Evolutionary conservation across 2,329 filamentous ascomycete genomes (phyloP).

Genomic region (Pseudonectria foliicola): DNA sequence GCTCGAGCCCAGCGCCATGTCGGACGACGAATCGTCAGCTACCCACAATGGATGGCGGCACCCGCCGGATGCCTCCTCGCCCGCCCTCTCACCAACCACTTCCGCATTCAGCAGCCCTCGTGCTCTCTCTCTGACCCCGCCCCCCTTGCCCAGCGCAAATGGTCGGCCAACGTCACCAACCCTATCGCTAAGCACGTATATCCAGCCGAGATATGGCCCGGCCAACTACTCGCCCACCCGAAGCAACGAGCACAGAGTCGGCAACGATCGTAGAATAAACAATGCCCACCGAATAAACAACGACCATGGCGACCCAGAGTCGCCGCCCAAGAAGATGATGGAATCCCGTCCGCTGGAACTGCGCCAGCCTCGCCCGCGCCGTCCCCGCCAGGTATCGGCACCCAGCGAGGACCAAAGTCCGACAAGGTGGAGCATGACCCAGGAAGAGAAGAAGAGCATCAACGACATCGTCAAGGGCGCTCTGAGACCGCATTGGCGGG

Average conservation of each 20-base stretch:
- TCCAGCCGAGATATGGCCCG: conserved; percentile 67
- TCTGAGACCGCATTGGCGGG: conserved; percentile 75
- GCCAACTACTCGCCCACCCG: conserved; percentile 63
- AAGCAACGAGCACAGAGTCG: conserved; percentile 17
- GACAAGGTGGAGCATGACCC: conserved; percentile 57
- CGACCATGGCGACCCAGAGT: conserved; percentile 16
- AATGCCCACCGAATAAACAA: conserved; percentile 24
- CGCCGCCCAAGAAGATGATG: conserved; percentile 10
- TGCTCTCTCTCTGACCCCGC: conserved; percentile 61
- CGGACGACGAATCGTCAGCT: conserved; percentile 45
- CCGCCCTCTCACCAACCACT: conserved; percentile 56
- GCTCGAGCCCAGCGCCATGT: conserved; percentile 60
- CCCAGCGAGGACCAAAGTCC: conserved; percentile 63
- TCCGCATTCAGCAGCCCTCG: conserved; percentile 62
- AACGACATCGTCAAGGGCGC: conserved; percentile 81
- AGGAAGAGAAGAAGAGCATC: conserved; percentile 80
- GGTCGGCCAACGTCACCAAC: conserved; percentile 57
- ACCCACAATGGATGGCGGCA: conserved; percentile 23
- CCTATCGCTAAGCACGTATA: conserved; percentile 60
- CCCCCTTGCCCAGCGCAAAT: conserved; percentile 49
- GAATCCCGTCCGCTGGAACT: conserved; percentile 38
- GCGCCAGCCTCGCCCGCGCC: conserved; percentile 45
- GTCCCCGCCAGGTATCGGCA: conserved; percentile 32
- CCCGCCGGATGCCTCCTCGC: conserved; percentile 43
- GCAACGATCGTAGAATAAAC: conserved; percentile 41